phyloP scores from a whole-genome alignment of 176 grass and related monocot genomes.

The Pontederia crassipes region DNA sequence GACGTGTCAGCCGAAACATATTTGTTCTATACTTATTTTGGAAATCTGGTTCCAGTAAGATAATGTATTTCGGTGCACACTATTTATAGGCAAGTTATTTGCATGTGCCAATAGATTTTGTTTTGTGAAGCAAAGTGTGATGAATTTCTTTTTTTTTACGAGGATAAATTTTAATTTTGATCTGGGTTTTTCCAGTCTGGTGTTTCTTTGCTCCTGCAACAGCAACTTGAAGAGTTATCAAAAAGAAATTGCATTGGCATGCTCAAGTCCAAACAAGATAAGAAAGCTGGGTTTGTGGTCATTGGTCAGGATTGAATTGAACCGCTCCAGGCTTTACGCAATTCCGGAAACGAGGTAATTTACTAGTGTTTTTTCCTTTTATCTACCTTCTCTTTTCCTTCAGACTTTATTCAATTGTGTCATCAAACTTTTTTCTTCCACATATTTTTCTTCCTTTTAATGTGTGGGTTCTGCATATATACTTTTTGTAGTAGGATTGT shows the following conservation, averaged over 20 bases:
- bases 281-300: constrained; percentile 41
- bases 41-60: no score
- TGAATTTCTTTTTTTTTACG: no score
- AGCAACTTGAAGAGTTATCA: constrained; percentile 69
- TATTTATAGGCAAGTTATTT: background rate
- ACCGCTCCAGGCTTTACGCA: constrained; percentile 82
- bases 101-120: background rate
- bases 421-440: no score
- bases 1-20: no score
- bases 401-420: background rate
- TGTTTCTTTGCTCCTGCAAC: constrained; percentile 56
- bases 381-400: background rate
- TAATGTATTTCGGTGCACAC: no score
- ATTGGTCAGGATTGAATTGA: constrained; percentile 77
- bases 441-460: no score
- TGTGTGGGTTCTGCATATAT: no score
- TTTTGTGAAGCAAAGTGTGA: background rate
- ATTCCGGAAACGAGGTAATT: constrained; percentile 65
- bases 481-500: no score
- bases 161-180: constrained; percentile 2
- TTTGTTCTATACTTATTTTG: no score
- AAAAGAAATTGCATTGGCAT: constrained; percentile 34
- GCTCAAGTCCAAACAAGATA: constrained; percentile 26
- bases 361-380: background rate
- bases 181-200: constrained; percentile 49